phyloP scores from a whole-genome alignment of 179 eudicot species.

The Gypsophila paniculata region DNA sequence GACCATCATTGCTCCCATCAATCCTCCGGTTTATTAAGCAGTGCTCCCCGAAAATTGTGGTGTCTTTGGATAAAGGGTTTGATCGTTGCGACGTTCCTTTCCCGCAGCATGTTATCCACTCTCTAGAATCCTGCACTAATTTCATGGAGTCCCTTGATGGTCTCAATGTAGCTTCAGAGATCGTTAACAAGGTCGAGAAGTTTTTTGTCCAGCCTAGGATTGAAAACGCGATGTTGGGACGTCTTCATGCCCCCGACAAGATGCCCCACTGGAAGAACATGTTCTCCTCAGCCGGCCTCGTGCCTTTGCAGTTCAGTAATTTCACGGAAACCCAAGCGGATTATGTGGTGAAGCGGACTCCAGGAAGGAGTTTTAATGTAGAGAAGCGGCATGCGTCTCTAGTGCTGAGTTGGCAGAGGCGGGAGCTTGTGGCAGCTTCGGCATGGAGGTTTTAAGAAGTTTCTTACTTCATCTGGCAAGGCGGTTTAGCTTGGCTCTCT shows the following conservation, averaged over 20 bases:
- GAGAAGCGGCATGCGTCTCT: slow-evolving; percentile 83
- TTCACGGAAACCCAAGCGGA: slow-evolving; percentile 88
- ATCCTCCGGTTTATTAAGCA: slow-evolving; percentile 71
- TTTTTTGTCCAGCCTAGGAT: slow-evolving; percentile 73
- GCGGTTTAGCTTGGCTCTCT: slow-evolving; percentile 24
- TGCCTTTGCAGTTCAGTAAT: slow-evolving; percentile 62
- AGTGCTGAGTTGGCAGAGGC: slow-evolving; percentile 78
- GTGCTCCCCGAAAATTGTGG: slow-evolving; percentile 63
- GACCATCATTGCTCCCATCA: slow-evolving; percentile 45
- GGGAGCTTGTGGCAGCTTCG: slow-evolving; percentile 79
- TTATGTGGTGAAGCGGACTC: slow-evolving; percentile 77
- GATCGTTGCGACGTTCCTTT: slow-evolving; percentile 71
- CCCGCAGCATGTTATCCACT: slow-evolving; percentile 68
- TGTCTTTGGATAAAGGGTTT: slow-evolving; percentile 70
- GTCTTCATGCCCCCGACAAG: slow-evolving; percentile 54
- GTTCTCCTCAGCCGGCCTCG: slow-evolving; percentile 59
- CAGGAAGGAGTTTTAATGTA: slow-evolving; percentile 68
- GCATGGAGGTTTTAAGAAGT: slow-evolving; percentile 79
- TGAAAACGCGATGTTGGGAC: slow-evolving; percentile 57
- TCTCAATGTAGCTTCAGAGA: slow-evolving; percentile 42
- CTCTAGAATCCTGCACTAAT: slow-evolving; percentile 61
- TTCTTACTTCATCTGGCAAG: slow-evolving; percentile 21
- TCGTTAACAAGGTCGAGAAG: slow-evolving; percentile 63
- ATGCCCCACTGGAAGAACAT: slow-evolving; percentile 77
- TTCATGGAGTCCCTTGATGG: slow-evolving; percentile 73